A percentile compares a stretch with the other conserved stretches of the same genome.
Conservation (phyloP, 202 grass and related monocot genomes). For the Brachypodium distachyon region DNA sequence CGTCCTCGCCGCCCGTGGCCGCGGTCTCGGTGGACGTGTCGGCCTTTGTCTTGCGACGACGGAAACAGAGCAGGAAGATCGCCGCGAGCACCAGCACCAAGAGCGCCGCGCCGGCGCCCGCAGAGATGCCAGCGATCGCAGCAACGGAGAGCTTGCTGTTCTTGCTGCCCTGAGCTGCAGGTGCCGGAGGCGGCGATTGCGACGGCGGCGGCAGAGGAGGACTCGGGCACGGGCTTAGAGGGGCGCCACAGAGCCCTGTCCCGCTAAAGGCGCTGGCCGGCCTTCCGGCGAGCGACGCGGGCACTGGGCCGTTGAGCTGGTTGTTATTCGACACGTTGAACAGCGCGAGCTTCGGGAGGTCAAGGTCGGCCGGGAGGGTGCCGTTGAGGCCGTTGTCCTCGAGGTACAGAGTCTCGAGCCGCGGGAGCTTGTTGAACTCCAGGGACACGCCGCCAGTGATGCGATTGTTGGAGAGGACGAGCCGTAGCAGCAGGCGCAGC, state of each 20-base stretch:
- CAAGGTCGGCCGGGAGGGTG: constrained; percentile 37
- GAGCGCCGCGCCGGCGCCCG: constrained; percentile 24
- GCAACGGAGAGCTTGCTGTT: constrained; percentile 42
- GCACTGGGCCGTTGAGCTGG: constrained; percentile 51
- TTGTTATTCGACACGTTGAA: constrained; percentile 65
- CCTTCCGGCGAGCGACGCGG: constrained; percentile 25
- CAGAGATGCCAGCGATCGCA: constrained; percentile 62
- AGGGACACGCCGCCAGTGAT: constrained; percentile 30
- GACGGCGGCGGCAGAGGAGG: background rate
- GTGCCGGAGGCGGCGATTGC: background rate
- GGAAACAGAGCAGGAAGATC: constrained; percentile 36
- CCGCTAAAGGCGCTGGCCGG: constrained; percentile 32
- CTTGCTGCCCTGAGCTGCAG: background rate
- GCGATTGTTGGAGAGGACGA: constrained; percentile 47
- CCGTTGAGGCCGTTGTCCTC: constrained; percentile 45
- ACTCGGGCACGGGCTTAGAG: constrained; percentile 30
- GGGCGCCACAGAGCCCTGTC: constrained; percentile 39
- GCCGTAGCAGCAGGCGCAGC: constrained; percentile 27
- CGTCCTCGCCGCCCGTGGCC: background rate
- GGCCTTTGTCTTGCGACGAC: background rate
- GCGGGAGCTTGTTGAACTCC: constrained; percentile 42
- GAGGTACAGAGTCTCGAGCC: constrained; percentile 32
- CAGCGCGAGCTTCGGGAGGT: constrained; percentile 26
- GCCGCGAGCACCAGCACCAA: constrained; percentile 19
- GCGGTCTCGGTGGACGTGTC: background rate